Conservation (phyloP, 2,329 filamentous ascomycete species). For the Aureobasidium sp. region DNA sequence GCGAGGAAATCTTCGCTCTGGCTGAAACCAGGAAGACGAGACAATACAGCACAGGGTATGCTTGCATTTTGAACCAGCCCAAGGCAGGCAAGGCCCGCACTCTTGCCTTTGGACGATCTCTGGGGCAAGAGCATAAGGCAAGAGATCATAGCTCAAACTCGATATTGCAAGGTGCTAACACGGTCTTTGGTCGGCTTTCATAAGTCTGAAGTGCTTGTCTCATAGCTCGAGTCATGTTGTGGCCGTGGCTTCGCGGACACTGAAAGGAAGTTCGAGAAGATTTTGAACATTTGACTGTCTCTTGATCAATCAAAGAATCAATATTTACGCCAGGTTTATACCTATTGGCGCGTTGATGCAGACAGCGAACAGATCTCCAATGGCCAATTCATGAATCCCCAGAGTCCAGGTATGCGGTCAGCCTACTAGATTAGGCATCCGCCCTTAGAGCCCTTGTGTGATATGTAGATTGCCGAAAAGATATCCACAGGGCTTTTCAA, state of each 20-base stretch:
- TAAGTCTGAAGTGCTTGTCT: background rate
- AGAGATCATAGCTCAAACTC: background rate
- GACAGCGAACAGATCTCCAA: too few species aligned
- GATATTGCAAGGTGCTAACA: conserved; percentile 1
- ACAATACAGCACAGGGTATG: background rate
- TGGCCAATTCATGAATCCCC: too few species aligned
- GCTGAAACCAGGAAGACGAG: background rate
- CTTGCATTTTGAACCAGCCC: background rate
- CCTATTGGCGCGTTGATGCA: too few species aligned
- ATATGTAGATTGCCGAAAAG: too few species aligned
- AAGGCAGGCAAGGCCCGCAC: background rate
- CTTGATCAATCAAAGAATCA: too few species aligned
- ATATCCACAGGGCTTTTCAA: background rate
- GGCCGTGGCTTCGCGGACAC: background rate
- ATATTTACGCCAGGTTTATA: too few species aligned
- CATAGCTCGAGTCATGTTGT: conserved; percentile 8
- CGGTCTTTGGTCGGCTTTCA: background rate
- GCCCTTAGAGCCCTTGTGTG: too few species aligned
- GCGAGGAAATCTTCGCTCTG: background rate
- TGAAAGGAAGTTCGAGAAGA: background rate
- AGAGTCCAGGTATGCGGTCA: background rate
- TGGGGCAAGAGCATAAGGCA: background rate
- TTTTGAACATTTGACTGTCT: background rate
- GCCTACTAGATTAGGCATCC: background rate
- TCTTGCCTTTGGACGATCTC: conserved; percentile 9